Evolutionary conservation across 108 stramenopile genomes (phyloP).

Genomic region (Ochromonas danica): DNA sequence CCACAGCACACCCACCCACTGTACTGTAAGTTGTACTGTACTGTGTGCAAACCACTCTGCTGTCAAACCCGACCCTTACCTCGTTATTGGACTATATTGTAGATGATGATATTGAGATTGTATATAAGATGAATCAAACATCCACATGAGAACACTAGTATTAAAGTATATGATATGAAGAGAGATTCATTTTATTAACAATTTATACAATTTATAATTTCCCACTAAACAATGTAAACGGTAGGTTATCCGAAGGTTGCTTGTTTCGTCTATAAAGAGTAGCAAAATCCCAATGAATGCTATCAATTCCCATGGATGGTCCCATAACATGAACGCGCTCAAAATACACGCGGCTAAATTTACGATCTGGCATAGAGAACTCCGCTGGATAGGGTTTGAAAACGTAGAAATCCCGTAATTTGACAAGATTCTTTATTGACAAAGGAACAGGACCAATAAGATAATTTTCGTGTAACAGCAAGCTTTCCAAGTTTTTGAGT

Average conservation of each 20-base stretch:
- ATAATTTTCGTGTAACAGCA: not conserved
- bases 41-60: too few relatives aligned
- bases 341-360: not conserved
- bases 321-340: not conserved
- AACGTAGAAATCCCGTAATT: not conserved
- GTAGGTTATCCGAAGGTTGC: not conserved
- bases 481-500: not conserved
- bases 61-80: too few relatives aligned
- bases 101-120: too few relatives aligned
- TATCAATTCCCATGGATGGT: not conserved
- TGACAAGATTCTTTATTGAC: not conserved
- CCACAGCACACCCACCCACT: too few relatives aligned
- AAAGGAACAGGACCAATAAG: not conserved
- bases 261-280: not conserved
- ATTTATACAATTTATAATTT: too few relatives aligned
- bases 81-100: too few relatives aligned
- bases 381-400: slow-evolving; percentile 1
- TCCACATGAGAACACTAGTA: too few relatives aligned
- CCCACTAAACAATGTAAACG: not conserved
- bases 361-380: not conserved
- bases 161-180: too few relatives aligned
- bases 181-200: too few relatives aligned
- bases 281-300: not conserved
- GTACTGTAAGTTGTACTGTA: too few relatives aligned
- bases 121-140: too few relatives aligned